Evolutionary conservation across 768 basidiomycete species (phyloP).

Genomic region (Pisolithus orientalis): DNA sequence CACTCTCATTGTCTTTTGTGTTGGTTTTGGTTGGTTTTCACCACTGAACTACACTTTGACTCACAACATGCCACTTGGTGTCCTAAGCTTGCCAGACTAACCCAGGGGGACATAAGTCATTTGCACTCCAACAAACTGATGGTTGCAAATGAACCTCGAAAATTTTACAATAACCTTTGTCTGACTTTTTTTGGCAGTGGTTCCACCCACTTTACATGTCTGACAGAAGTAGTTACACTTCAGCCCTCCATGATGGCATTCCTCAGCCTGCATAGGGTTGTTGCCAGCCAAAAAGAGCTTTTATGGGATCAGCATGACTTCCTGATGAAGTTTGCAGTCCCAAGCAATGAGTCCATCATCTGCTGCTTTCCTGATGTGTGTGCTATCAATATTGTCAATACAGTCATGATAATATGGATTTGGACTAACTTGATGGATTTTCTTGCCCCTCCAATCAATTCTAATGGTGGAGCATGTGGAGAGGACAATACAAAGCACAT

Average conservation of each 20-base stretch:
- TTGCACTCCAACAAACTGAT: too few species aligned
- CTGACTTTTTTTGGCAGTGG: conserved; percentile 7
- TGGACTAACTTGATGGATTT: conserved; percentile 17
- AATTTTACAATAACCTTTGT: conserved; percentile 20
- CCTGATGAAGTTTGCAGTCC: conserved; percentile 15
- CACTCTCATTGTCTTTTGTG: too few species aligned
- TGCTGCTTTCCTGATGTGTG: conserved; percentile 3
- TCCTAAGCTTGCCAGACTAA: too few species aligned
- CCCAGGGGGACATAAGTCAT: too few species aligned
- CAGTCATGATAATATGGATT: too few species aligned
- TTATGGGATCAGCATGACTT: conserved; percentile 22
- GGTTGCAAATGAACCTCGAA: conserved; percentile 9
- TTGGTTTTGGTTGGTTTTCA: too few species aligned
- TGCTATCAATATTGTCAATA: too few species aligned
- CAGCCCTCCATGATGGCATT: conserved; percentile 27
- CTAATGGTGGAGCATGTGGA: conserved; percentile 29
- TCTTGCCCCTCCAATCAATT: conserved; percentile 26
- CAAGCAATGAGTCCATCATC: conserved; percentile 10
- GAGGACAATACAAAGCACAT: conserved; percentile 27
- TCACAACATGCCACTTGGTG: too few species aligned
- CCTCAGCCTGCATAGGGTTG: conserved; percentile 35
- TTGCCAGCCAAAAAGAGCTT: conserved; percentile 18
- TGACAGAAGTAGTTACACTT: conserved; percentile 27
- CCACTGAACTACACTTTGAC: too few species aligned
- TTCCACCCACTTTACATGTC: conserved; percentile 27